A percentile compares a stretch with the other conserved stretches of the same genome.
phyloP scores from a whole-genome alignment of 2,329 filamentous ascomycete genomes.

The Drechslerella dactyloides region DNA sequence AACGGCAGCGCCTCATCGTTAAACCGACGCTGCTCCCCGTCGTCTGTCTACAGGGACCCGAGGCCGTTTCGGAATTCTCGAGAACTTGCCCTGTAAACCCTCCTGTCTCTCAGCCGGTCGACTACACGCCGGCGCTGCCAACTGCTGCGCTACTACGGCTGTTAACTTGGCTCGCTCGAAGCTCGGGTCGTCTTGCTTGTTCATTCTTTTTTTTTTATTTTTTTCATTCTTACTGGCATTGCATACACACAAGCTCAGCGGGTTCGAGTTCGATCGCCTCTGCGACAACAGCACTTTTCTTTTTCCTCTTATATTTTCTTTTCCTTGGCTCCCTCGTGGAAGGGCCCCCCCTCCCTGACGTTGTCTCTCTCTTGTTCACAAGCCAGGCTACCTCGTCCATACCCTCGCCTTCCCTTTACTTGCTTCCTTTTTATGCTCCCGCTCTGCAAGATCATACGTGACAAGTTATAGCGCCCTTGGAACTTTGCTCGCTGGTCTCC shows the following conservation, averaged over 20 bases:
- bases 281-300: slow-evolving; percentile 15
- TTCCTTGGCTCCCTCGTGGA: slow-evolving; percentile 25
- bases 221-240: neutral
- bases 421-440: slow-evolving; percentile 51
- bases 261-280: slow-evolving; percentile 30
- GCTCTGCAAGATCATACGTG: slow-evolving; percentile 51
- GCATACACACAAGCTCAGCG: neutral
- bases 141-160: slow-evolving; percentile 21
- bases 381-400: slow-evolving; percentile 49
- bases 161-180: slow-evolving; percentile 14
- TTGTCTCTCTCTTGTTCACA: slow-evolving; percentile 51
- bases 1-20: slow-evolving; percentile 36
- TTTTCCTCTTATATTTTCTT: slow-evolving; percentile 16
- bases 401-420: slow-evolving; percentile 47
- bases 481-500: slow-evolving; percentile 44
- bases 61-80: slow-evolving; percentile 32
- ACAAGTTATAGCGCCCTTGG: slow-evolving; percentile 51
- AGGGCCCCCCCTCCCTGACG: slow-evolving; percentile 41
- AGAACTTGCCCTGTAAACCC: slow-evolving; percentile 47
- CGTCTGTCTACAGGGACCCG: slow-evolving; percentile 24
- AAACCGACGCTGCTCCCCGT: slow-evolving; percentile 34
- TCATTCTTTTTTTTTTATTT: slow-evolving; percentile 15
- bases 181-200: slow-evolving; percentile 50
- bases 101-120: slow-evolving; percentile 41
- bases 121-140: slow-evolving; percentile 4